Base-by-base conservation (phyloP, 495 filamentous ascomycete genomes). In the Trichocladium antarcticum region DNA sequence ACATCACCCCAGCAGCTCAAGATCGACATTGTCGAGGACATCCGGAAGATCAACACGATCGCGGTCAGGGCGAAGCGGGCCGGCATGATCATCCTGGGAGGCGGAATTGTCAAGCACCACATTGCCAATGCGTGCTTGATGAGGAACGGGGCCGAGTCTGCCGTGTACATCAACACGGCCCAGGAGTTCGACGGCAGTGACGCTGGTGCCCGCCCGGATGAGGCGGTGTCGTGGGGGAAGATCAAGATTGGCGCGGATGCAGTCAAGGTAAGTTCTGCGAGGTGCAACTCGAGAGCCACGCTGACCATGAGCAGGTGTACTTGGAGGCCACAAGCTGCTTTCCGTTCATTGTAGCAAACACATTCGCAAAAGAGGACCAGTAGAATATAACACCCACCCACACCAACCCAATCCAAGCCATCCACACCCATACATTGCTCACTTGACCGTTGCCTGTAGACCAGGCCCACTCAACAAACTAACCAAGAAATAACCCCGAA, bases 181-280 rank as follows among this genome's bases (percentile, higher is more conserved):
- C 85, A 92, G 64, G 93, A 98, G 62, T 97, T 95, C 63, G 92
- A 98, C 64, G 93, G 92, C 0, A 93, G 86, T 52, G 93, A 98
- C 74, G 90, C 93, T 2, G 92, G 93, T 0, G 92, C 93, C 2
- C 75, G 93, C 40, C 93, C 93, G 6, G 92, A 97, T 57, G 92
- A 98, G 68, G 92, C 92, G 0, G 87, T 98, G 12, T 94, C 87
- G 55, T 98, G 93, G 92, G 92, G 92, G 5, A 97, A 98, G 75
- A 95, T 98, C 65, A 95, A 89, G 64, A 71, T 78, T 17, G 85
- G 83, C 35, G 93, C 77, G 0, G 78, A 87, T 48, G 82, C 82
- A 47, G 89, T 96, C 43, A 96, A 97, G 78, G 84, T 86, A 57
- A 44, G 68, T 36, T 21, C 17, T 37, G 9, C n/a, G n/a, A 24